These are phyloP conservation scores for Allium sativum DNA, from an alignment of 106 monocot species.

Conservation along the genomic window DNA sequence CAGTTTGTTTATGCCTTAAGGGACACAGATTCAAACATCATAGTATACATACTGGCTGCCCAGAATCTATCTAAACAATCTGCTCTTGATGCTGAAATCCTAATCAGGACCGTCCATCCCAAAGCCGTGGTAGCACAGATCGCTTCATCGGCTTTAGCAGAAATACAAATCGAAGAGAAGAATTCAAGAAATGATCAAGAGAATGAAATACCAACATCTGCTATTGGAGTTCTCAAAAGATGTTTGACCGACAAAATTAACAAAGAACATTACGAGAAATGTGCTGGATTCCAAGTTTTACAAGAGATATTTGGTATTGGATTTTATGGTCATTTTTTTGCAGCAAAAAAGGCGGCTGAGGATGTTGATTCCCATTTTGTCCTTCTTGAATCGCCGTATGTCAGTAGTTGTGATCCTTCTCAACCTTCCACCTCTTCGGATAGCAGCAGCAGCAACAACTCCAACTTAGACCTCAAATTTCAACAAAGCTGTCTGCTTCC, in stretches of 20 bases:
- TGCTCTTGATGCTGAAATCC: slow-evolving; percentile 11
- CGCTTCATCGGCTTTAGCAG: slow-evolving; percentile 38
- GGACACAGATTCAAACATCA: slow-evolving; percentile 25
- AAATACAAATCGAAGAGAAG: slow-evolving; percentile 50
- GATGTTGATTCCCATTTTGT: slow-evolving; percentile 49
- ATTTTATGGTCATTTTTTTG: slow-evolving; percentile 73
- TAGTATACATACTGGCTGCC: slow-evolving; percentile 44
- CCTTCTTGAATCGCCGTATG: slow-evolving; percentile 71
- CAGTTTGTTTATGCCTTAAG: slow-evolving; percentile 41
- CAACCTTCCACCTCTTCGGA: slow-evolving; percentile 1
- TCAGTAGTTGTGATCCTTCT: background rate
- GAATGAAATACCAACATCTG: slow-evolving; percentile 55
- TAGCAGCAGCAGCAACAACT: background rate
- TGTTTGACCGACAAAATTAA: slow-evolving; percentile 60
- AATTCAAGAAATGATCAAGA: slow-evolving; percentile 10
- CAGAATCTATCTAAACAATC: slow-evolving; percentile 52
- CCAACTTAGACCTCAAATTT: slow-evolving; percentile 17
- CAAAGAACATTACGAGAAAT: slow-evolving; percentile 58
- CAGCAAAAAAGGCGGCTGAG: slow-evolving; percentile 68
- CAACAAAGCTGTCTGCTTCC: slow-evolving; percentile 30
- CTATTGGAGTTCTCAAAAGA: slow-evolving; percentile 52
- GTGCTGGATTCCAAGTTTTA: slow-evolving; percentile 59
- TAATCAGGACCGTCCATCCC: slow-evolving; percentile 31
- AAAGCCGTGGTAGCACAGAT: slow-evolving; percentile 63
- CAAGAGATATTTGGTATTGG: slow-evolving; percentile 79